phyloP scores from a whole-genome alignment of 2,329 filamentous ascomycete genomes.

The Claviceps purpurea region DNA sequence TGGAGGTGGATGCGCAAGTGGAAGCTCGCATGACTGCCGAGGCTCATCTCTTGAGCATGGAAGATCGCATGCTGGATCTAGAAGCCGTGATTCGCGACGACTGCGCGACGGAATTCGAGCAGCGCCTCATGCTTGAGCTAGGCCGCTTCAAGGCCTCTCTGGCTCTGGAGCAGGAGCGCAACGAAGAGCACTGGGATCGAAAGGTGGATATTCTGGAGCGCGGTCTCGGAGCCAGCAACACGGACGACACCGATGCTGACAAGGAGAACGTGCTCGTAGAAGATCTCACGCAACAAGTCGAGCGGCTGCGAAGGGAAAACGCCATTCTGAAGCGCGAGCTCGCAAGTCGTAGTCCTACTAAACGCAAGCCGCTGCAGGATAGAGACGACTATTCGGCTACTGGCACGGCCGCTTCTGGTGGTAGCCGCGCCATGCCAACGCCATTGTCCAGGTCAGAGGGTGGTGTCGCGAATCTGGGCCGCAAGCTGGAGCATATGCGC shows the following conservation, averaged over 20 bases:
- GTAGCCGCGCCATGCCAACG: background rate
- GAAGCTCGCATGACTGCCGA: conserved; percentile 60
- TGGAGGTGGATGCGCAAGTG: conserved; percentile 57
- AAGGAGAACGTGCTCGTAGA: conserved; percentile 51
- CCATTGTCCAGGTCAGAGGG: conserved; percentile 4
- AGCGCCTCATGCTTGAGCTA: conserved; percentile 59
- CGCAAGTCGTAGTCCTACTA: conserved; percentile 47
- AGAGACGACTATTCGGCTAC: conserved; percentile 27
- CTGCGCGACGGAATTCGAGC: conserved; percentile 76
- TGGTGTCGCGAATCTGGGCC: conserved; percentile 26
- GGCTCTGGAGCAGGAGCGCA: conserved; percentile 64
- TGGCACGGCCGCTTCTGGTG: background rate
- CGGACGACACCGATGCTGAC: conserved; percentile 37
- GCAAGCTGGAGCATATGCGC: conserved; percentile 36
- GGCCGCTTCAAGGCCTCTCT: conserved; percentile 68
- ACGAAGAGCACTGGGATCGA: conserved; percentile 74
- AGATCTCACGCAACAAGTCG: conserved; percentile 58
- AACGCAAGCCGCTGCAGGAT: conserved; percentile 41
- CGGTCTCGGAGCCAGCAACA: conserved; percentile 27
- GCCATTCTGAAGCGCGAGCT: conserved; percentile 53
- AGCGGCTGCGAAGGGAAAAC: conserved; percentile 52
- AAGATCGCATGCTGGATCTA: conserved; percentile 50
- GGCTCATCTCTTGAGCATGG: conserved; percentile 55
- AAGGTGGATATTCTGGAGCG: conserved; percentile 60
- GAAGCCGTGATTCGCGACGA: conserved; percentile 84